Evolutionary conservation across 148 eudicot genomes (phyloP).

Genomic region (Amaranthus hypochondriacus): DNA sequence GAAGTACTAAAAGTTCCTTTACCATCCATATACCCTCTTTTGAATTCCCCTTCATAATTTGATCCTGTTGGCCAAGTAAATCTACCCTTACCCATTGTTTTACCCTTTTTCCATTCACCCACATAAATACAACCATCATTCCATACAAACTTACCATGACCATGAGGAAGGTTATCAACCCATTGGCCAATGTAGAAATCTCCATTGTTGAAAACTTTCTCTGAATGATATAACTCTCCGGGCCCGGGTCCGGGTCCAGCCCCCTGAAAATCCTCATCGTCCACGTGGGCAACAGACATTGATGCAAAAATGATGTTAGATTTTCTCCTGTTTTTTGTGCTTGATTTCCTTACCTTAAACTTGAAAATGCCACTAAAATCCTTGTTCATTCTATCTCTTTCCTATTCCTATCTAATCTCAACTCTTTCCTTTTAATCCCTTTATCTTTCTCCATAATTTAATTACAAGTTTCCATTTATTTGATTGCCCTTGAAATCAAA

Average conservation of each 20-base stretch:
- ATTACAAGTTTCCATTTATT: conserved; percentile 28
- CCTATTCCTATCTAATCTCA: neutral
- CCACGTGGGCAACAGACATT: conserved; percentile 89
- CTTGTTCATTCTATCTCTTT: conserved; percentile 29
- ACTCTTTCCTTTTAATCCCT: conserved; percentile 10
- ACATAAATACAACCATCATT: conserved; percentile 83
- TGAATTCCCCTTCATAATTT: conserved; percentile 77
- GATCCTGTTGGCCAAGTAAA: conserved; percentile 91
- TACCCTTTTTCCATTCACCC: conserved; percentile 78
- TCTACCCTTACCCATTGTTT: conserved; percentile 55
- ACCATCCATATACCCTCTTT: conserved; percentile 73
- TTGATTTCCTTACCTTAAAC: conserved; percentile 40
- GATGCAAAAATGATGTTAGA: conserved; percentile 49
- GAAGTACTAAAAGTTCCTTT: conserved; percentile 56
- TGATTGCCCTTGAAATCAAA: neutral
- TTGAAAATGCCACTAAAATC: conserved; percentile 33
- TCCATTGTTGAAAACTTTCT: conserved; percentile 52
- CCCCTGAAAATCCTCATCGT: conserved; percentile 36
- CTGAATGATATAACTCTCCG: conserved; percentile 33
- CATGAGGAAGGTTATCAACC: conserved; percentile 57
- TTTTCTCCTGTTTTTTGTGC: conserved; percentile 44
- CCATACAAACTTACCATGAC: conserved; percentile 77
- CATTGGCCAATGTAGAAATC: conserved; percentile 66
- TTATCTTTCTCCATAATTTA: conserved; percentile 16
- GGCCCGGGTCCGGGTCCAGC: conserved; percentile 11